These are phyloP conservation scores for Ligustrum vulgare DNA, from an alignment of 257 asterid species.

Conservation along the genomic window DNA sequence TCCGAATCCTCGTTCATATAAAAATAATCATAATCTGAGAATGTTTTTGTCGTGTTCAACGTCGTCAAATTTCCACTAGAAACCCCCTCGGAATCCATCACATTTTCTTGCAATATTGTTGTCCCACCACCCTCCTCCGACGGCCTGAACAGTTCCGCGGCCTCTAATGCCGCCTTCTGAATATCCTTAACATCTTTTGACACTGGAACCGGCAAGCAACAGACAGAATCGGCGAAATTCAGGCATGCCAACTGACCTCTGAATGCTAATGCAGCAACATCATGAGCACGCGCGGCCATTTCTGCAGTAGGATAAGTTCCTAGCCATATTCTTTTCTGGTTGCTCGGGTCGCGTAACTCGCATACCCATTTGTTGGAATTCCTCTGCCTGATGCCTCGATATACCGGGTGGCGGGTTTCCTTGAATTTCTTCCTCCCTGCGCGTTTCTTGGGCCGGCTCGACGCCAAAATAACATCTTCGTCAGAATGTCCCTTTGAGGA, in stretches of 20 bases:
- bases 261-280: constrained; percentile 75
- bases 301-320: constrained; percentile 78
- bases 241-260: constrained; percentile 52
- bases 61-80: not conserved
- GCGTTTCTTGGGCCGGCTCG: constrained; percentile 39
- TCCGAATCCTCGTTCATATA: constrained; percentile 3
- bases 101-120: not conserved
- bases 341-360: constrained; percentile 58
- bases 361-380: constrained; percentile 50
- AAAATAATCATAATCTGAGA: not conserved
- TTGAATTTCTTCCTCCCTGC: constrained; percentile 50
- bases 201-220: constrained; percentile 46
- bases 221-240: constrained; percentile 75
- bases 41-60: not conserved
- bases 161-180: constrained; percentile 51
- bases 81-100: not conserved
- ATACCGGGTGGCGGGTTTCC: constrained; percentile 59
- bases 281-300: constrained; percentile 88
- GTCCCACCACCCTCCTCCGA: not conserved
- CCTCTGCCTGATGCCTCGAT: constrained; percentile 51
- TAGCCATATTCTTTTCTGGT: constrained; percentile 67
- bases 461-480: constrained; percentile 34
- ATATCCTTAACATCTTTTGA: constrained; percentile 51
- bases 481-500: constrained; percentile 14
- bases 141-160: constrained; percentile 49